phyloP scores from a whole-genome alignment of 2,329 filamentous ascomycete genomes.

The Beauveria australis region DNA sequence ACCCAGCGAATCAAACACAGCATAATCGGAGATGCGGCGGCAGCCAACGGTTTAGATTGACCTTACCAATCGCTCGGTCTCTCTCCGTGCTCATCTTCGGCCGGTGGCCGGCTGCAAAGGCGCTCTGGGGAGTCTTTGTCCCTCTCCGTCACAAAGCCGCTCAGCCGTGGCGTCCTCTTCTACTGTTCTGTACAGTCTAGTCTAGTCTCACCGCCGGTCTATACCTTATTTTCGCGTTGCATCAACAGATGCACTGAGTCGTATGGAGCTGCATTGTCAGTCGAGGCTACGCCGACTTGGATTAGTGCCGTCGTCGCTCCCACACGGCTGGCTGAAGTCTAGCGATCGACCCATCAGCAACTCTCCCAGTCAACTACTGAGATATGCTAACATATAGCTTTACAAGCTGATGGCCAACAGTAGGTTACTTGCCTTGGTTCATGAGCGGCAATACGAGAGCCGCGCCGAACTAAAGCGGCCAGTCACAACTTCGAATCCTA shows the following conservation, averaged over 20 bases:
- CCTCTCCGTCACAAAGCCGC: constrained; percentile 5
- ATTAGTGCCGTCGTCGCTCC: constrained; percentile 1
- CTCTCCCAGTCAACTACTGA: not conserved
- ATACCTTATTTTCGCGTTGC: not conserved
- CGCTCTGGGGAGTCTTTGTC: not conserved
- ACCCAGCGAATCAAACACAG: not conserved
- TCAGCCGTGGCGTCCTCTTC: constrained; percentile 1
- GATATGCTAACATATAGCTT: not conserved
- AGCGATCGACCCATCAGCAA: not conserved
- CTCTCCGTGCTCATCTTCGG: constrained; percentile 1
- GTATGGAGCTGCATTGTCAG: not conserved
- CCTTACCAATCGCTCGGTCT: constrained; percentile 10
- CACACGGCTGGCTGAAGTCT: not conserved
- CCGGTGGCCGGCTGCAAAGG: not conserved
- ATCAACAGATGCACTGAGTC: not conserved
- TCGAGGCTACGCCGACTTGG: constrained; percentile 1
- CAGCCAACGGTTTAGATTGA: constrained; percentile 4
- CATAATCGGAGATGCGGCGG: constrained; percentile 7
- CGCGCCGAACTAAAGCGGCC: not conserved
- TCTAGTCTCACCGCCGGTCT: not conserved
- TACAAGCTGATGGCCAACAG: not conserved
- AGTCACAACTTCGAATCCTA: not conserved
- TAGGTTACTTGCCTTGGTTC: not conserved
- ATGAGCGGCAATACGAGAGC: not conserved
- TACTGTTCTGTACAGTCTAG: not conserved